Conservation (phyloP, 2,329 filamentous ascomycete genomes). For the Fusarium mexicanum region DNA sequence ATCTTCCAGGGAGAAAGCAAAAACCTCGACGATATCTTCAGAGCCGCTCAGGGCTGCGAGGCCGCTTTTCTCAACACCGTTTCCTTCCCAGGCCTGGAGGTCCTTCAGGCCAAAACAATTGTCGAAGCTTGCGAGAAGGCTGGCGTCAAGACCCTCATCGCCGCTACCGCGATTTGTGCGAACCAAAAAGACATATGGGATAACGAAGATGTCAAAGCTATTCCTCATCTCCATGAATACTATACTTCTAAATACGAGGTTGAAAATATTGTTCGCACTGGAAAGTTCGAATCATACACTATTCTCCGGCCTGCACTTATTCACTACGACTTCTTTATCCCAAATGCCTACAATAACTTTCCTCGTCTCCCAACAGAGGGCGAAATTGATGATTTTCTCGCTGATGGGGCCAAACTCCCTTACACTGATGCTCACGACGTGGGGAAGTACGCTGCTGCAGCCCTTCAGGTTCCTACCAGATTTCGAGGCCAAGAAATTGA, state of each 20-base stretch:
- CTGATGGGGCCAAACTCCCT: constrained; percentile 35
- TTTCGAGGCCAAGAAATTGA: constrained; percentile 47
- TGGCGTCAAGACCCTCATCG: constrained; percentile 44
- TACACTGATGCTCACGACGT: constrained; percentile 46
- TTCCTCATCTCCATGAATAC: constrained; percentile 40
- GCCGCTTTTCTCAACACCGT: constrained; percentile 46
- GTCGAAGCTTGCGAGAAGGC: constrained; percentile 46
- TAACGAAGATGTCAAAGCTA: constrained; percentile 8
- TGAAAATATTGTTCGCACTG: constrained; percentile 46
- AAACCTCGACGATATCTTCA: constrained; percentile 44
- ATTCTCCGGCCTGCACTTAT: constrained; percentile 48
- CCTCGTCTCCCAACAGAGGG: constrained; percentile 42
- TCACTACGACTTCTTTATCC: constrained; percentile 43
- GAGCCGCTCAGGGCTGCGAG: constrained; percentile 48
- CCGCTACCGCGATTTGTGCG: constrained; percentile 37
- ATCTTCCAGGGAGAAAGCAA: constrained; percentile 50
- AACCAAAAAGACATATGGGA: constrained; percentile 40
- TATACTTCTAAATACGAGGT: constrained; percentile 51
- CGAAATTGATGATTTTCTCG: constrained; percentile 41
- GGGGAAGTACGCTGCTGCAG: constrained; percentile 47
- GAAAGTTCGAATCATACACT: constrained; percentile 46
- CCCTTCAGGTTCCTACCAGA: constrained; percentile 43
- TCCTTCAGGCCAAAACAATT: constrained; percentile 45
- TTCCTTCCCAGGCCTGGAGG: constrained; percentile 43
- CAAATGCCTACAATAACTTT: constrained; percentile 40